Base-by-base conservation (phyloP, 1,284 basidiomycete species). In the Erythrobasidium hasegawianum region DNA sequence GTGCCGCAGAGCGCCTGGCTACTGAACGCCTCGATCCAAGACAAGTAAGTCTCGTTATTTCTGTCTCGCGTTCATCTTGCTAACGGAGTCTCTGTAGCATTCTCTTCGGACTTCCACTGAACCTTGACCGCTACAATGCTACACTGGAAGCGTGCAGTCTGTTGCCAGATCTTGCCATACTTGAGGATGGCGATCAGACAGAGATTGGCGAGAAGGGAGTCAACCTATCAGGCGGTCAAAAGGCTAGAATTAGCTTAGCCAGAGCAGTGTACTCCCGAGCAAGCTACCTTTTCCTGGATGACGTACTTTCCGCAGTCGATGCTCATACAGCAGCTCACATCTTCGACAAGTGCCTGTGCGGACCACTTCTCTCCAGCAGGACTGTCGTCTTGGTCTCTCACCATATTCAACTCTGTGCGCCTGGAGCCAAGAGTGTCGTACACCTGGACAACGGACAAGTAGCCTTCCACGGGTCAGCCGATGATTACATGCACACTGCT, bases 201-300 rank as follows among this genome's bases (percentile, higher is more conserved):
- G 89, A 94, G 76, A 91, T 93, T 66, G 90, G 90, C 26, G 90
- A 93, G 79, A 70, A 76, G 76, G 49, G 76, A 74, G 84, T 92
- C 20, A 93, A 92, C 76, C 79, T 95, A 33, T 91, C 88, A 22
- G 95, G 95, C 64, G 95, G 95, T 27, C 95, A 98, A 76, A 97
- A 97, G 74, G 92, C 92, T 38, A 82, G 95, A 80, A 89, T 90
- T 52, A 87, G 90, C 0, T 81, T 95, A 8, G 94, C 94, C 22
- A 86, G 95, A 64, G 94, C 95, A 1, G 86, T 97, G 26, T 98
- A 97, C 78, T 94, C 90, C 59, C 83, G 90, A 29, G 94, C 95
- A 9, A 87, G 87, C 0, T 81, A 89, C 24, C 79, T 97, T 0
- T 81, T 96, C 50, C 80, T 97, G 45, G 69, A 70, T 47, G 65